phyloP scores from a whole-genome alignment of 108 stramenopile species.

The Pseudonitzschia delicatissima region DNA sequence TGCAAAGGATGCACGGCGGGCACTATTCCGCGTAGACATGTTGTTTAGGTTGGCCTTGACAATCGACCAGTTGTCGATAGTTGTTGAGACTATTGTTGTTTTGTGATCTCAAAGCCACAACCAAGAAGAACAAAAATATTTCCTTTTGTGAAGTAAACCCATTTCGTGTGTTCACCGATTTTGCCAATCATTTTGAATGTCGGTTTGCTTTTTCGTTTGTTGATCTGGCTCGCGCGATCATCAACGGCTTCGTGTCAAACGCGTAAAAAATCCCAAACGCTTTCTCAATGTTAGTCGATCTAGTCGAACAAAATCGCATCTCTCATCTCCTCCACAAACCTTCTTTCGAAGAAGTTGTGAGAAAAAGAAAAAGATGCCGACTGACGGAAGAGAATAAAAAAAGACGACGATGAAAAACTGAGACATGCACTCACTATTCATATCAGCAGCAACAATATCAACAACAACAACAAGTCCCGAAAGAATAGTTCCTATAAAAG shows the following conservation, averaged over 20 bases:
- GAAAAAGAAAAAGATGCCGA: too few species aligned
- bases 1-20: neutral
- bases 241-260: constrained; percentile 8
- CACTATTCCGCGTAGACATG: neutral
- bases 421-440: too few species aligned
- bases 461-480: too few species aligned
- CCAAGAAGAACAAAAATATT: too few species aligned
- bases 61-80: neutral
- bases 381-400: too few species aligned
- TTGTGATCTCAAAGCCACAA: neutral
- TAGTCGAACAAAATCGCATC: too few species aligned
- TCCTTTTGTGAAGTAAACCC: neutral
- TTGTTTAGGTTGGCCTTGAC: neutral
- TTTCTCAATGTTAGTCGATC: too few species aligned
- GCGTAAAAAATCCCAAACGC: too few species aligned
- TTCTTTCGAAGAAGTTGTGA: too few species aligned
- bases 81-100: neutral
- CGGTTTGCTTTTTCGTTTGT: neutral
- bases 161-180: neutral
- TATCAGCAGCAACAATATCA: too few species aligned
- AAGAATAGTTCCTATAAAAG: too few species aligned
- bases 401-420: too few species aligned
- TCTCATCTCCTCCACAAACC: neutral
- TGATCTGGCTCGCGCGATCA: neutral
- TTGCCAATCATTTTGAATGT: neutral